Evolutionary conservation across 495 filamentous ascomycete genomes (phyloP).

Genomic region (Xylaria flabelliformis): DNA sequence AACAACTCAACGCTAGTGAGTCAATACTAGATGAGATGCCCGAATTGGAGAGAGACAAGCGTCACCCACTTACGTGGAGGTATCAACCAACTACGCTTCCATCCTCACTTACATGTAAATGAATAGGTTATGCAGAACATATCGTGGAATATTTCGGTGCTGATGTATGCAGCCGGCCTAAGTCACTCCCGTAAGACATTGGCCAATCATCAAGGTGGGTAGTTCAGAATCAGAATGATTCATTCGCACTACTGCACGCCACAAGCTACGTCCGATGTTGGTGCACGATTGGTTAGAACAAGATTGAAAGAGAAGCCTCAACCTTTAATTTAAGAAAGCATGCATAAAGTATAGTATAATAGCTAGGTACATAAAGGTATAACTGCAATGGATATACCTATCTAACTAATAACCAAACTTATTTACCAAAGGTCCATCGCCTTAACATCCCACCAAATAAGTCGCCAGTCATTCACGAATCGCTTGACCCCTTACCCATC

Average conservation of each 20-base stretch:
- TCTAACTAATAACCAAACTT: background rate
- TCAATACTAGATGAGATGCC: background rate
- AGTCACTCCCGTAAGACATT: background rate
- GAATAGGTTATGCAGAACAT: background rate
- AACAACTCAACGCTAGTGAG: background rate
- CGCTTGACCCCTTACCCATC: background rate
- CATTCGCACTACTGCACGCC: constrained; percentile 39
- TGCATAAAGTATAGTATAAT: background rate
- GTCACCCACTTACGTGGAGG: background rate
- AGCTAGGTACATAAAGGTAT: background rate
- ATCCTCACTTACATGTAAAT: background rate
- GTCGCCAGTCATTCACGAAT: background rate
- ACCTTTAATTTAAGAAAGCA: background rate
- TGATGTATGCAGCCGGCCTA: background rate
- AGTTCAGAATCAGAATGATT: constrained; percentile 36
- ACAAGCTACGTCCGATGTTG: background rate
- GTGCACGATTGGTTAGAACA: background rate
- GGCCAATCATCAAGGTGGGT: constrained; percentile 30
- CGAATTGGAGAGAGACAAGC: background rate
- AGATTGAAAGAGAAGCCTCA: background rate
- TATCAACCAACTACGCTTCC: background rate
- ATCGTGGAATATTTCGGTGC: background rate
- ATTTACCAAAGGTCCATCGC: background rate
- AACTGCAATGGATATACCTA: background rate
- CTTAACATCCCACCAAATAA: too few relatives aligned